phyloP scores from a whole-genome alignment of 441 rosid genomes.

The Metrosideros polymorpha region DNA sequence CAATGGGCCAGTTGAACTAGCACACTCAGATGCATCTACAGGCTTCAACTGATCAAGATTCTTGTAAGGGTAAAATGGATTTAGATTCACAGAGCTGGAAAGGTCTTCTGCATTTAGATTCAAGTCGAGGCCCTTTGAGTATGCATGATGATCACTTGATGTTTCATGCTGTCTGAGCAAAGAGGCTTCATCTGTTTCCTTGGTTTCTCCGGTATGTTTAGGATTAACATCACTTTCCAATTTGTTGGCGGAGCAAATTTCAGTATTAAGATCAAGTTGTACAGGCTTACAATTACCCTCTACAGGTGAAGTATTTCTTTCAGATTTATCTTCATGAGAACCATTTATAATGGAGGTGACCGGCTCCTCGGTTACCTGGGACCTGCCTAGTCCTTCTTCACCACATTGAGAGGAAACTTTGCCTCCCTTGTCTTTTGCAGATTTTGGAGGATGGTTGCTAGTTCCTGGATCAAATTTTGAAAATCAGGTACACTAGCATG shows the following conservation, averaged over 20 bases:
- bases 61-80: conserved; percentile 19
- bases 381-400: conserved; percentile 17
- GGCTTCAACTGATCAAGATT: conserved; percentile 18
- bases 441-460: conserved; percentile 12
- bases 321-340: conserved; percentile 20
- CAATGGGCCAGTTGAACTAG: conserved; percentile 37
- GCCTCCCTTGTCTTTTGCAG: conserved; percentile 13
- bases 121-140: conserved; percentile 24
- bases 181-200: background rate
- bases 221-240: conserved; percentile 14
- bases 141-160: conserved; percentile 16
- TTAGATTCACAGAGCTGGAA: conserved; percentile 36
- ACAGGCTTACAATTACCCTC: conserved; percentile 5
- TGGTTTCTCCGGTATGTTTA: conserved; percentile 9
- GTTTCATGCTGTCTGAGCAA: conserved; percentile 1
- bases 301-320: conserved; percentile 8
- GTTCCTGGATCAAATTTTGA: background rate
- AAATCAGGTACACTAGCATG: background rate
- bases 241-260: conserved; percentile 10
- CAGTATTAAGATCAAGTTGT: conserved; percentile 31
- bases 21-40: conserved; percentile 52
- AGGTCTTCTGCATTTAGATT: conserved; percentile 49
- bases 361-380: conserved; percentile 24
- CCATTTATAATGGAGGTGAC: conserved; percentile 18
- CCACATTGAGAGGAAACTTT: conserved; percentile 6